phyloP scores from a whole-genome alignment of 352 stramenopile genomes.

The Globisporangium cystogenes region DNA sequence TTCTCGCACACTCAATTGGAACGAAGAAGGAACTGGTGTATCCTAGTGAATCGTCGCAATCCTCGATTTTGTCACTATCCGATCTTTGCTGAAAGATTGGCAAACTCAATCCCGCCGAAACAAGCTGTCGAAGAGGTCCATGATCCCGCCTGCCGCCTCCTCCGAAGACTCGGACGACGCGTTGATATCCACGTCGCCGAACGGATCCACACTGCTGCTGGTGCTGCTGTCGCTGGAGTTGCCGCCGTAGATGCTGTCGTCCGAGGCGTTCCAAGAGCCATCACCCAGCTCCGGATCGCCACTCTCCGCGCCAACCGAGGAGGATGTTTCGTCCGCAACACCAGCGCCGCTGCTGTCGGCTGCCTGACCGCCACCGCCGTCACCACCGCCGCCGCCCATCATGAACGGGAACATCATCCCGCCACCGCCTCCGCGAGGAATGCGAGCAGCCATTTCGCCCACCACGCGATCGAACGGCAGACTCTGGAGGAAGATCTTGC shows the following conservation, averaged over 20 bases:
- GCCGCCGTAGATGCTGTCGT: constrained; percentile 52
- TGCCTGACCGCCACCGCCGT: constrained; percentile 2
- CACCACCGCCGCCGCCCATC: constrained; percentile 38
- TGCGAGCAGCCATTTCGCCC: constrained; percentile 85
- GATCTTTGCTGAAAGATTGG: too few species aligned
- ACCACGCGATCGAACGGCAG: constrained; percentile 91
- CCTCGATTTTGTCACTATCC: too few species aligned
- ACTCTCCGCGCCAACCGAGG: constrained; percentile 1
- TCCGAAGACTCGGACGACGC: constrained; percentile 7
- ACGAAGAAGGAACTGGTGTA: too few species aligned
- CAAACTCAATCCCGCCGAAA: constrained; percentile 40
- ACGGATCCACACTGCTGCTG: constrained; percentile 13
- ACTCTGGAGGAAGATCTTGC: constrained; percentile 90
- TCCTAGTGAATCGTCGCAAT: too few species aligned
- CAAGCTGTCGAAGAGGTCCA: constrained; percentile 57
- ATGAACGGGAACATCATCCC: constrained; percentile 88
- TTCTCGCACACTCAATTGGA: too few species aligned
- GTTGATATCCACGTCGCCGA: constrained; percentile 13
- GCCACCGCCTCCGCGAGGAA: constrained; percentile 68
- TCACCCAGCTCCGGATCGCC: not conserved
- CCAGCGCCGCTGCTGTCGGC: constrained; percentile 8
- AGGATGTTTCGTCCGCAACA: constrained; percentile 17
- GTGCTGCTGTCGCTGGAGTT: not conserved
- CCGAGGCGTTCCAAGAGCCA: constrained; percentile 28
- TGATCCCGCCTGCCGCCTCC: constrained; percentile 29